phyloP scores from a whole-genome alignment of 2,329 filamentous ascomycete genomes.

The Fusarium beomiforme region DNA sequence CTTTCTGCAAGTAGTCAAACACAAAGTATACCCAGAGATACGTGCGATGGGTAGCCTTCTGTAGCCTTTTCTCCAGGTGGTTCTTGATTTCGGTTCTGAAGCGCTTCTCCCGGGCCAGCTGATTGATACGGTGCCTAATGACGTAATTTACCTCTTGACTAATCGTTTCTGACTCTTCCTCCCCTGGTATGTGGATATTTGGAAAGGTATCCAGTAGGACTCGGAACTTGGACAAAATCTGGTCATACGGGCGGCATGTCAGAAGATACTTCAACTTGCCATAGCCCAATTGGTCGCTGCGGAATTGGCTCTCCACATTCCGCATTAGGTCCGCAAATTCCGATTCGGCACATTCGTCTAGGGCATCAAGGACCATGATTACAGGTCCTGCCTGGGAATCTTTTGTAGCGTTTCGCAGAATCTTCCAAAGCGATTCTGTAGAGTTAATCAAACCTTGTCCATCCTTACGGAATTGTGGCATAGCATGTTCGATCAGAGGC shows the following conservation, averaged over 20 bases:
- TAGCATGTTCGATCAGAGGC: slow-evolving; percentile 50
- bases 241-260: slow-evolving; percentile 49
- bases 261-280: slow-evolving; percentile 48
- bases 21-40: slow-evolving; percentile 53
- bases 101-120: too few relatives aligned
- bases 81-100: slow-evolving; percentile 5
- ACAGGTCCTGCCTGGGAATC: slow-evolving; percentile 37
- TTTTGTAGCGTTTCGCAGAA: not conserved
- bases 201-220: slow-evolving; percentile 35
- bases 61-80: slow-evolving; percentile 32
- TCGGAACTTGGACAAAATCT: slow-evolving; percentile 42
- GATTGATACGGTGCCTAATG: slow-evolving; percentile 43
- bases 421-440: not conserved
- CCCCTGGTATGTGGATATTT: slow-evolving; percentile 49
- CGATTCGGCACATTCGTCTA: not conserved
- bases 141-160: slow-evolving; percentile 49
- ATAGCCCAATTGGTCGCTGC: not conserved
- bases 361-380: slow-evolving; percentile 6
- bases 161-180: slow-evolving; percentile 49
- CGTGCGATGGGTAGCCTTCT: slow-evolving; percentile 43
- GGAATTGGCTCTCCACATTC: not conserved
- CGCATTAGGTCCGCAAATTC: slow-evolving; percentile 32
- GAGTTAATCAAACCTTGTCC: slow-evolving; percentile 21
- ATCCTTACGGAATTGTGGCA: slow-evolving; percentile 37
- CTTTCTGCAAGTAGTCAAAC: slow-evolving; percentile 44